Base-by-base conservation (phyloP, 345 rosid species). In the Turnera subulata region DNA sequence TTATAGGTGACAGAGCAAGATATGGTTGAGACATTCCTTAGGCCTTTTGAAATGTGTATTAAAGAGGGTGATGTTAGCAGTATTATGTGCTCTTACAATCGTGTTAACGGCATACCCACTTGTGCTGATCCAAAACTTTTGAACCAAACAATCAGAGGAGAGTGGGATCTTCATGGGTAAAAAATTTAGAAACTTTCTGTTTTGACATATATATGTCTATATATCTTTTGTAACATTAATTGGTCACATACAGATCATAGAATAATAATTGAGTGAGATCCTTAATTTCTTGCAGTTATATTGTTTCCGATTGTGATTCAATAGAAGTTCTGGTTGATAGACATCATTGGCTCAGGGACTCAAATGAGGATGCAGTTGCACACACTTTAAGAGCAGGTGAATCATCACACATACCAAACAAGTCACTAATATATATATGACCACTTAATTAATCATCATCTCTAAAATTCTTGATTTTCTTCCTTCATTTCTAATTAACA, bases 101-200 rank as follows among this genome's bases (percentile, higher is more conserved):
- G 61, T 1, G 77, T 76, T 7, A 74, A 79, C 20, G 79, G 74
- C 16, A 51, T 73, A 10, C 84, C 84, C 0, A 67, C 79, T 1
- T 79, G 84, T 29, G 74, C 81, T 21, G 84, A 79, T 53, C 62
- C 70, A 0, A 57, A 62, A 43, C 76, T 79, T 13, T 42, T 79
- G 39, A 62, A 57, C 13, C 45, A 73, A 1, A 71, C 58, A 2
- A 40, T 80, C 9, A 56, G 81, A 65, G 71, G 68, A 35, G 61
- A 80, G 6, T 84, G 95, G 91, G 66, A 57, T 52, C 74, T 84
- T 2, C 76, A 78, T 14, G 91, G 90, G 83, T 72, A 66, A 9
- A 22, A n/a, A 20, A 17, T 33, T 16, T 9, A 32, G 11, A 6
- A 6, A 6, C 35, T 53, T 5, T 37, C 6, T 1, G 1, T 4